Conservation (phyloP, 495 filamentous ascomycete species). For the Tricharina praecox region DNA sequence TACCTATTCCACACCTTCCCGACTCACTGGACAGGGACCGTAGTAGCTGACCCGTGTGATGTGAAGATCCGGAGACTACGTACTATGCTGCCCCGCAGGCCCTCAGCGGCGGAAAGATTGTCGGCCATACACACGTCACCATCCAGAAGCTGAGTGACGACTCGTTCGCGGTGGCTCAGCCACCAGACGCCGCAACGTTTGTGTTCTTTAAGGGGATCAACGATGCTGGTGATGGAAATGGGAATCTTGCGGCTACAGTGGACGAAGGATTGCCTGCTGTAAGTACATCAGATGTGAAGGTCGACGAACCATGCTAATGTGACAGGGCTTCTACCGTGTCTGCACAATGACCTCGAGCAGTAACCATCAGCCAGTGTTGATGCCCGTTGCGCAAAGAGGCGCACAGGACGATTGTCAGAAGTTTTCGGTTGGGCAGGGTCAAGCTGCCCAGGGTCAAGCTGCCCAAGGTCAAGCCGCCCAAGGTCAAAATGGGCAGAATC, state of each 20-base stretch:
- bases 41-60: too few relatives aligned
- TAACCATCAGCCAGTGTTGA: slow-evolving; percentile 61
- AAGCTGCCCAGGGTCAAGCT: too few relatives aligned
- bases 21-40: background rate
- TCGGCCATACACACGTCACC: slow-evolving; percentile 58
- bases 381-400: slow-evolving; percentile 62
- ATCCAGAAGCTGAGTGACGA: slow-evolving; percentile 39
- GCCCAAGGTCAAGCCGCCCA: too few relatives aligned
- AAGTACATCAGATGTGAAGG: slow-evolving; percentile 7
- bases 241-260: slow-evolving; percentile 38
- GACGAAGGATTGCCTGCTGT: slow-evolving; percentile 47
- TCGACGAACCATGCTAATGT: slow-evolving; percentile 1
- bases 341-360: slow-evolving; percentile 51
- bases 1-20: background rate
- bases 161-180: slow-evolving; percentile 30
- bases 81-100: slow-evolving; percentile 57
- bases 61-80: slow-evolving; percentile 31
- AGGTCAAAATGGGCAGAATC: too few relatives aligned
- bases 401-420: slow-evolving; percentile 55
- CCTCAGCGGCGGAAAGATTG: slow-evolving; percentile 37
- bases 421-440: slow-evolving; percentile 33
- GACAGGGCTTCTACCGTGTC: slow-evolving; percentile 37
- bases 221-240: slow-evolving; percentile 48
- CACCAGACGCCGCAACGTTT: slow-evolving; percentile 40
- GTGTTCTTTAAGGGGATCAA: slow-evolving; percentile 67